Base-by-base conservation (phyloP, 139 green algal genomes). In the Tetratostichococcus sp. region DNA sequence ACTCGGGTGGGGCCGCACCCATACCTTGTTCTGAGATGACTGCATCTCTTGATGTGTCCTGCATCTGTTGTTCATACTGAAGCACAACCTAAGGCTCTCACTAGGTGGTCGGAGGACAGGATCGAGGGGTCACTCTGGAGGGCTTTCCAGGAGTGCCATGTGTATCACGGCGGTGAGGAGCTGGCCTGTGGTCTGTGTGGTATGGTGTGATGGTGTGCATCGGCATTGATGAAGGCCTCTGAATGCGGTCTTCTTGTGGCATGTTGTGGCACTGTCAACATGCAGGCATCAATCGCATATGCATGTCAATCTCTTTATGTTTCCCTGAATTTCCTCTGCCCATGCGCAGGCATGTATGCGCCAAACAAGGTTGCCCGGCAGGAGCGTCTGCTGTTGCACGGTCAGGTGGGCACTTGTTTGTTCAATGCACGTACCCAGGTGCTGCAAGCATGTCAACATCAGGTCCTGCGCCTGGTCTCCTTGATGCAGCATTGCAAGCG, bases 231-330 rank as follows among this genome's bases (percentile, higher is more conserved):
- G n/a, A n/a, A n/a, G n/a, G n/a, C n/a, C n/a, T n/a, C n/a, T n/a
- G n/a, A n/a, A n/a, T n/a, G 1, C 70, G 71, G 14, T 86, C 88
- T 71, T 70, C 70, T 2, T 75, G 83, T 28, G 83, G 80, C 58
- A 50, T 34, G 26, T n/a, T 88, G 0, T 88, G 86, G 58, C 81
- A 69, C 69, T 50, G 39, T 22, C 39, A 50, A 80, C 80, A 0
- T 80, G 83, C 16, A 73, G 67, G 25, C 71, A 75, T 23, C 79
- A 71, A 19, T 74, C 83, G 71, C 76, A 85, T 30, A 62, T 75
- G 69, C 14, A 30, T 5, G 28, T 31, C 8, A 23, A 19, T 4
- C 8, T 73, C 8, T 31, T 2, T n/a, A 17, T 8, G 11, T 5
- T 62, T 62, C 19, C 2, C 50, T 62, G 50, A 19, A 16, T 59